Percentiles rank a stretch among this genome's conserved stretches.
These are phyloP conservation scores for Phytophthora chlamydospora DNA, from an alignment of 352 stramenopile genomes.

Conservation along the genomic window DNA sequence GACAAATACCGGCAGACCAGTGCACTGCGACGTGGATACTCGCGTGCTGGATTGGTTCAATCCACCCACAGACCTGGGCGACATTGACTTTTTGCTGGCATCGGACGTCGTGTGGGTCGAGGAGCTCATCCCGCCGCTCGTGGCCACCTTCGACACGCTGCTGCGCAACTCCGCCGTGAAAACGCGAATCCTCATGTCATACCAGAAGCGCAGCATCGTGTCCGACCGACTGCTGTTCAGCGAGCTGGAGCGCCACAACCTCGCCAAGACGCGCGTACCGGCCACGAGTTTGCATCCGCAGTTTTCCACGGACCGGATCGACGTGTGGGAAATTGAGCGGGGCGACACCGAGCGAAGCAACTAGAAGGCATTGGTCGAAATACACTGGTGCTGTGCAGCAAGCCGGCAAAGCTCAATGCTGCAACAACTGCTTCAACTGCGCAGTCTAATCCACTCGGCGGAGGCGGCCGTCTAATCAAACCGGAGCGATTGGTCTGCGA, in stretches of 20 bases:
- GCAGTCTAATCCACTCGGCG: neutral
- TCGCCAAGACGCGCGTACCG: constrained; percentile 40
- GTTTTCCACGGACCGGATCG: constrained; percentile 51
- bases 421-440: constrained; percentile 12
- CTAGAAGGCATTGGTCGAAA: constrained; percentile 26
- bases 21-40: constrained; percentile 24
- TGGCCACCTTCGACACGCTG: constrained; percentile 69
- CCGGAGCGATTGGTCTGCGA: constrained; percentile 5
- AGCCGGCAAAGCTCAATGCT: constrained; percentile 10
- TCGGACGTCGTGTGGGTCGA: constrained; percentile 93
- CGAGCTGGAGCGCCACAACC: constrained; percentile 43
- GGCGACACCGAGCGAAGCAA: constrained; percentile 12
- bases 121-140: constrained; percentile 85
- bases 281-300: constrained; percentile 42
- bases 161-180: constrained; percentile 40
- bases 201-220: constrained; percentile 69
- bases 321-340: constrained; percentile 51
- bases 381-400: constrained; percentile 3
- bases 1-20: neutral
- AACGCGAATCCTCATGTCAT: constrained; percentile 67
- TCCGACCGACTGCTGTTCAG: constrained; percentile 68
- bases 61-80: constrained; percentile 51
- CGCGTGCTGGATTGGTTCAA: constrained; percentile 77
- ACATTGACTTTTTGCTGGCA: constrained; percentile 84
- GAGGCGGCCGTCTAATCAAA: constrained; percentile 9